These are phyloP conservation scores for Leishmania guyanensis DNA, from an alignment of 208 protist genomes.

Conservation along the genomic window DNA sequence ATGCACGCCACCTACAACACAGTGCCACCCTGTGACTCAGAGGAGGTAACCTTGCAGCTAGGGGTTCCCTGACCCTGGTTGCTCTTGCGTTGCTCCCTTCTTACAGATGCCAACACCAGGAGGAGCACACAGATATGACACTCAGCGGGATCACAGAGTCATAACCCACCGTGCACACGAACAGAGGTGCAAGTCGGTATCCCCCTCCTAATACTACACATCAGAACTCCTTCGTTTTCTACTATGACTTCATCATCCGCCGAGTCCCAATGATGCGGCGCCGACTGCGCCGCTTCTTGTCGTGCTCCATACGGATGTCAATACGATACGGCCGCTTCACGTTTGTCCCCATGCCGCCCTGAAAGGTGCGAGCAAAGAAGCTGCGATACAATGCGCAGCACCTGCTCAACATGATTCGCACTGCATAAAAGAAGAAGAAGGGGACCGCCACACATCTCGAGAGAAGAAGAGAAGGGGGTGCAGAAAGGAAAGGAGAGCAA, in stretches of 20 bases:
- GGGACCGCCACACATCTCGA: not conserved
- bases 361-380: constrained; percentile 76
- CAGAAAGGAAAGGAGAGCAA: not conserved
- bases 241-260: constrained; percentile 90
- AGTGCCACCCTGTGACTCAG: not conserved
- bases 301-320: constrained; percentile 85
- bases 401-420: constrained; percentile 19
- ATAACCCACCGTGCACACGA: not conserved
- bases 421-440: not conserved
- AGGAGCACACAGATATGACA: not conserved
- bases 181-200: not conserved
- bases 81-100: not conserved
- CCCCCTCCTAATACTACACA: not conserved
- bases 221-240: not conserved
- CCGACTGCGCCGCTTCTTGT: constrained; percentile 76
- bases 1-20: not conserved
- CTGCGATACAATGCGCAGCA: constrained; percentile 40
- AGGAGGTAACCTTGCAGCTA: not conserved
- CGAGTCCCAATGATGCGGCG: constrained; percentile 69
- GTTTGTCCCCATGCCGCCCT: constrained; percentile 78
- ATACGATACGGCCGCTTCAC: constrained; percentile 85
- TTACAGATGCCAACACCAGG: not conserved
- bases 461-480: not conserved
- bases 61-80: too few relatives aligned
- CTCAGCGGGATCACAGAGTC: not conserved